phyloP scores from a whole-genome alignment of 352 stramenopile genomes.

The Pythium phragmiticola region DNA sequence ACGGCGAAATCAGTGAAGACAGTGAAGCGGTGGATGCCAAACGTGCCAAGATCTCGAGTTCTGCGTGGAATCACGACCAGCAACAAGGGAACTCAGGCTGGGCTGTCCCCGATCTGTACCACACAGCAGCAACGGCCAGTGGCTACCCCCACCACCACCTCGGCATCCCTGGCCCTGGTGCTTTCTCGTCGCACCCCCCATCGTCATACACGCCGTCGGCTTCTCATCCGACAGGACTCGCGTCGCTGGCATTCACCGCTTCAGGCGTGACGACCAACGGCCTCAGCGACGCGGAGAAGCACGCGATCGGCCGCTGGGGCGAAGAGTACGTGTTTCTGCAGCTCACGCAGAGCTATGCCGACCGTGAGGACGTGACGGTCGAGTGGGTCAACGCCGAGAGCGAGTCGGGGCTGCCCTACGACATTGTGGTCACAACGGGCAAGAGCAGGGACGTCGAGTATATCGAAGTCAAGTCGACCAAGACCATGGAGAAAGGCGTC shows the following conservation, averaged over 20 bases:
- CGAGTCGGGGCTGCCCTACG: constrained; percentile 84
- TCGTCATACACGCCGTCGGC: not conserved
- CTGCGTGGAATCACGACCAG: constrained; percentile 14
- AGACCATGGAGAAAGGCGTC: constrained; percentile 83
- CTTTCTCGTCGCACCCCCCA: not conserved
- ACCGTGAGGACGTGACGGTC: constrained; percentile 34
- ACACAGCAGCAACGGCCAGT: not conserved
- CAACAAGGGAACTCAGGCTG: not conserved
- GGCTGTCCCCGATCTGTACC: not conserved
- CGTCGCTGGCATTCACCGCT: constrained; percentile 16
- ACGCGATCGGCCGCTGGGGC: constrained; percentile 79
- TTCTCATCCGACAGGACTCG: not conserved
- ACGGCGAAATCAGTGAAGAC: constrained; percentile 50
- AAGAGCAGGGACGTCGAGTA: constrained; percentile 62
- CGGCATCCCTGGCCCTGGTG: not conserved
- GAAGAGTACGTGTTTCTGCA: constrained; percentile 84
- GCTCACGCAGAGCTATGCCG: constrained; percentile 45
- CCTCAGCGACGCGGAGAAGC: constrained; percentile 73
- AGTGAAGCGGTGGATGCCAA: constrained; percentile 22
- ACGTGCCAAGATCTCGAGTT: constrained; percentile 17
- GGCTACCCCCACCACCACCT: not conserved
- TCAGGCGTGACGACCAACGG: constrained; percentile 31
- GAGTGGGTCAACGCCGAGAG: constrained; percentile 77
- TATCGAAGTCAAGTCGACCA: constrained; percentile 85
- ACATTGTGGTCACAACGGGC: constrained; percentile 55